Conservation (phyloP, 2,329 filamentous ascomycete species). For the Phaeoacremonium minimum region DNA sequence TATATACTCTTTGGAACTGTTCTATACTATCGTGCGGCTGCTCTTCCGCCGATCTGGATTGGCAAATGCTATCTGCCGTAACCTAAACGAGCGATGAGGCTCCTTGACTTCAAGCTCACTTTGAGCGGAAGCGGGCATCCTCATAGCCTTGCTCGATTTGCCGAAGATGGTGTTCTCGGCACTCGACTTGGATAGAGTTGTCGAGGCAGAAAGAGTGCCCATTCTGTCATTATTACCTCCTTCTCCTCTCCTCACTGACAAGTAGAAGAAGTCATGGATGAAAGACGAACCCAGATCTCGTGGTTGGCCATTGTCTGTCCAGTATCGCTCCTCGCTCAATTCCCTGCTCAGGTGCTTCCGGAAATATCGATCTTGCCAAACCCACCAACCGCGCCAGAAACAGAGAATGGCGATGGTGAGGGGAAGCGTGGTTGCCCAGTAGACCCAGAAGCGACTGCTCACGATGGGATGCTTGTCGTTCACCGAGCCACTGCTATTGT, state of each 20-base stretch:
- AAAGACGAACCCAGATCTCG: conserved; percentile 36
- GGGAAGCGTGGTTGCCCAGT: conserved; percentile 39
- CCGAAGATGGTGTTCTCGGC: too few species aligned
- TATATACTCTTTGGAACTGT: too few species aligned
- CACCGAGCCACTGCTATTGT: conserved; percentile 17
- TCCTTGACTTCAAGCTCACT: conserved; percentile 1
- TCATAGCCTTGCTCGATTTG: too few species aligned
- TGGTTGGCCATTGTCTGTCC: conserved; percentile 38
- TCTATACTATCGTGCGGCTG: too few species aligned
- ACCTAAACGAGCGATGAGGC: conserved; percentile 6
- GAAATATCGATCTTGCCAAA: conserved; percentile 40
- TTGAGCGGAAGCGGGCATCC: too few species aligned
- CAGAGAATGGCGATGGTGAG: conserved; percentile 36
- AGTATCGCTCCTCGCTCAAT: conserved; percentile 42
- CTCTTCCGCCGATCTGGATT: too few species aligned
- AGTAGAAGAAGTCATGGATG: conserved; percentile 36
- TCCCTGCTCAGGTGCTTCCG: conserved; percentile 37
- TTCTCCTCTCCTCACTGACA: conserved; percentile 22
- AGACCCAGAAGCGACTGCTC: conserved; percentile 38
- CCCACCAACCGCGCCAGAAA: conserved; percentile 42
- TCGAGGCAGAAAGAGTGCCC: neutral
- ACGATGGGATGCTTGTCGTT: conserved; percentile 24
- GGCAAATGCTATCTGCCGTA: conserved; percentile 8
- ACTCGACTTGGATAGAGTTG: conserved; percentile 1
- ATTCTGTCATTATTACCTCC: neutral